Evolutionary conservation across 768 basidiomycete species (phyloP).

Genomic region (Megacollybia marginata): DNA sequence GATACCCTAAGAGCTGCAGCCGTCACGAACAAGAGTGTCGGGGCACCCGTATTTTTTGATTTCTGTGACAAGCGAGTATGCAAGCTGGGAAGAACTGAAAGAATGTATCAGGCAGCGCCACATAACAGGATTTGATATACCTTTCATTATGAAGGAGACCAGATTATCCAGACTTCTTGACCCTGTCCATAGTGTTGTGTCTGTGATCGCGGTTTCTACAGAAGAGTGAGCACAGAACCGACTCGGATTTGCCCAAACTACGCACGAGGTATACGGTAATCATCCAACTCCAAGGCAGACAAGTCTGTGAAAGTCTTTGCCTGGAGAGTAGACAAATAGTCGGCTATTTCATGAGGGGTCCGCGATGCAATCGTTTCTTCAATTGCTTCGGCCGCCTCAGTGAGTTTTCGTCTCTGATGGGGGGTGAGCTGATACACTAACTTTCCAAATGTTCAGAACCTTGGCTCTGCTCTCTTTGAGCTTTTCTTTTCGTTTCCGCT

Average conservation of each 20-base stretch:
- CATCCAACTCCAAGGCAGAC: constrained; percentile 73
- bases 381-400: constrained; percentile 32
- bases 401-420: constrained; percentile 58
- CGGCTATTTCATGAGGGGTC: constrained; percentile 47
- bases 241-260: background rate
- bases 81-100: constrained; percentile 51
- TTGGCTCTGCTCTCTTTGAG: constrained; percentile 71
- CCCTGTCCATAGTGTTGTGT: constrained; percentile 68
- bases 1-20: constrained; percentile 90
- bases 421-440: constrained; percentile 6
- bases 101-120: background rate
- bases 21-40: constrained; percentile 78
- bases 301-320: constrained; percentile 61
- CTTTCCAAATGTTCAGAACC: constrained; percentile 25
- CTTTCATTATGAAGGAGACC: constrained; percentile 67
- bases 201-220: constrained; percentile 61
- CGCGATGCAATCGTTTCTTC: constrained; percentile 46
- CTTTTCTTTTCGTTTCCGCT: constrained; percentile 66
- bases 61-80: constrained; percentile 65
- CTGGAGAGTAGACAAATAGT: constrained; percentile 61
- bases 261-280: constrained; percentile 70
- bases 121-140: constrained; percentile 32
- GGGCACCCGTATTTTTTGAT: constrained; percentile 75
- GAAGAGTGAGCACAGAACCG: background rate
- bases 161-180: constrained; percentile 67